These are phyloP conservation scores for Primulina huaijiensis DNA, from an alignment of 257 asterid genomes.

Conservation along the genomic window DNA sequence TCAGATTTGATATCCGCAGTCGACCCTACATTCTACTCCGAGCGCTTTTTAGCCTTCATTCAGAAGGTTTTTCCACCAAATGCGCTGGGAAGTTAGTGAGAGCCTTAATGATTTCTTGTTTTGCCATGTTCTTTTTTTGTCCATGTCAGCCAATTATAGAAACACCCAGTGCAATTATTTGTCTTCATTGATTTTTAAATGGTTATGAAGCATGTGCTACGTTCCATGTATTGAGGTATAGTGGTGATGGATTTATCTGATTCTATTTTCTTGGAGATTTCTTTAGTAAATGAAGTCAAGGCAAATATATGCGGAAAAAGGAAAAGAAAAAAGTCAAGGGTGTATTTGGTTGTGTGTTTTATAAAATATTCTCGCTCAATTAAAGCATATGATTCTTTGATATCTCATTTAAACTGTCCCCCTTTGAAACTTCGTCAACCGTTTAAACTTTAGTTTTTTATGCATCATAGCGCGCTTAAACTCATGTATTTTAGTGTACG, in stretches of 20 bases:
- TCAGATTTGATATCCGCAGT: slow-evolving; percentile 85
- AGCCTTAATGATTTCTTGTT: not conserved
- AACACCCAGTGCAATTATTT: not conserved
- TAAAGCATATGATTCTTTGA: not conserved
- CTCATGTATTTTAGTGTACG: too few relatives aligned
- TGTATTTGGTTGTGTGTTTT: not conserved
- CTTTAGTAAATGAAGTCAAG: slow-evolving; percentile 19
- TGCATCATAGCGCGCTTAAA: too few relatives aligned
- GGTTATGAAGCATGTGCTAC: slow-evolving; percentile 14
- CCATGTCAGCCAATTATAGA: not conserved
- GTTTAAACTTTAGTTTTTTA: too few relatives aligned
- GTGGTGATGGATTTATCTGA: slow-evolving; percentile 11
- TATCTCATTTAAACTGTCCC: too few relatives aligned
- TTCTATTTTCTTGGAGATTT: not conserved
- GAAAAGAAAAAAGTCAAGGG: too few relatives aligned
- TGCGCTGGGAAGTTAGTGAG: slow-evolving; percentile 28
- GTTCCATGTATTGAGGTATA: slow-evolving; percentile 18
- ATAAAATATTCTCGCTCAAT: not conserved
- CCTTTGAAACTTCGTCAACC: too few relatives aligned
- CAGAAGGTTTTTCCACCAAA: slow-evolving; percentile 76
- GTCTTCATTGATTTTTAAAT: not conserved
- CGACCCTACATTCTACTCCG: slow-evolving; percentile 79
- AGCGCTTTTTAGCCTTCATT: slow-evolving; percentile 75
- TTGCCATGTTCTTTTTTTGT: not conserved
- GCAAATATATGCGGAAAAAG: not conserved